Evolutionary conservation across 495 filamentous ascomycete genomes (phyloP).

Genomic region (Penicillium cataractarum): DNA sequence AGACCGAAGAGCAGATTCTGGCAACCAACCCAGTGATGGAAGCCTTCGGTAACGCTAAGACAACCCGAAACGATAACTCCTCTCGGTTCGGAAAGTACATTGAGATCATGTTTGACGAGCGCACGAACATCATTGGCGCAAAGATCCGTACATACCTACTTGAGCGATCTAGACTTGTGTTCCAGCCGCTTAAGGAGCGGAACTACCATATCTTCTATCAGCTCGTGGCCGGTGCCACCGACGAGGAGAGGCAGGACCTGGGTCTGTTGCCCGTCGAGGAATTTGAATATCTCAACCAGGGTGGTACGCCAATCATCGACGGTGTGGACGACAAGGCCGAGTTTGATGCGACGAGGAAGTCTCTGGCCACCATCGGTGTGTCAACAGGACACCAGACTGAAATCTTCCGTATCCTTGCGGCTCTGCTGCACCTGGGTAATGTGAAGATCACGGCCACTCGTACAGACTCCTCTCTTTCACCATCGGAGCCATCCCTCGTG

Average conservation of each 20-base stretch:
- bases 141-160: conserved; percentile 95
- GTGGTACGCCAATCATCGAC: conserved; percentile 85
- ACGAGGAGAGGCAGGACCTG: conserved; percentile 77
- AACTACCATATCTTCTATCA: conserved; percentile 99
- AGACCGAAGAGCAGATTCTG: conserved; percentile 97
- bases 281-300: conserved; percentile 96
- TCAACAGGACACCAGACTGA: conserved; percentile 69
- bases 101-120: conserved; percentile 97
- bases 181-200: conserved; percentile 94
- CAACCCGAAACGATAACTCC: conserved; percentile 98
- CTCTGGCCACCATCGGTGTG: conserved; percentile 87
- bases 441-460: conserved; percentile 90
- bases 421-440: conserved; percentile 93
- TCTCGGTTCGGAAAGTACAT: conserved; percentile 99
- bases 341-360: conserved; percentile 83
- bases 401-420: conserved; percentile 90
- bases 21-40: conserved; percentile 99
- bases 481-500: conserved; percentile 78
- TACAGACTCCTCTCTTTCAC: conserved; percentile 80
- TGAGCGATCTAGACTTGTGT: conserved; percentile 95
- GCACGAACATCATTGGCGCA: conserved; percentile 95
- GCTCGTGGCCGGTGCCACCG: conserved; percentile 90
- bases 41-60: conserved; percentile 99
- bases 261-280: conserved; percentile 80
- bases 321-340: conserved; percentile 96